Percentiles rank a stretch among this genome's conserved stretches.
Conservation (phyloP, 2,329 filamentous ascomycete species). For the Aspergillus nomiae region DNA sequence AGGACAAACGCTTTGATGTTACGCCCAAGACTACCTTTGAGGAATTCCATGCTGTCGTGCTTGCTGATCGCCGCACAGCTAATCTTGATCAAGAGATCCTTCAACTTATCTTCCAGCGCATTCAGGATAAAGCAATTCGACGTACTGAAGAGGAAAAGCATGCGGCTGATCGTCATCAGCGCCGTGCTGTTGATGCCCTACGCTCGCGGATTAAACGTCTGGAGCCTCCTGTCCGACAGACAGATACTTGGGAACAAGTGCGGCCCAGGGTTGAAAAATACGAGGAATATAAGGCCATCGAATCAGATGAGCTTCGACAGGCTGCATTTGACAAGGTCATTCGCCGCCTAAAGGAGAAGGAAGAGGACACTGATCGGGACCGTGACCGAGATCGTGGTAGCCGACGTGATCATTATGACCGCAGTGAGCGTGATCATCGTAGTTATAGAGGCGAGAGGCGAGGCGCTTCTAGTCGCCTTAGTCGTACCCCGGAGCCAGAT, state of each 20-base stretch:
- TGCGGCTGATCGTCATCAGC: slow-evolving; percentile 79
- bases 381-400: slow-evolving; percentile 51
- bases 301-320: slow-evolving; percentile 78
- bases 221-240: slow-evolving; percentile 75
- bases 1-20: slow-evolving; percentile 92
- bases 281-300: slow-evolving; percentile 81
- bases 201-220: slow-evolving; percentile 86
- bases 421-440: slow-evolving; percentile 60
- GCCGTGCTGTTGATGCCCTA: slow-evolving; percentile 79
- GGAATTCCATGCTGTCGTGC: slow-evolving; percentile 81
- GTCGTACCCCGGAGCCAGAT: slow-evolving; percentile 88
- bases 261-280: slow-evolving; percentile 75
- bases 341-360: slow-evolving; percentile 85
- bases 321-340: slow-evolving; percentile 90
- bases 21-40: slow-evolving; percentile 83
- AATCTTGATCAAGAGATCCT: slow-evolving; percentile 80
- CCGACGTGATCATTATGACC: slow-evolving; percentile 57
- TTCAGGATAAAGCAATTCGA: slow-evolving; percentile 82
- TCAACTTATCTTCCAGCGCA: slow-evolving; percentile 79
- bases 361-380: slow-evolving; percentile 73
- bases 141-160: slow-evolving; percentile 82
- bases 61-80: slow-evolving; percentile 83
- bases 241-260: slow-evolving; percentile 88
- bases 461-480: slow-evolving; percentile 59
- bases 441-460: slow-evolving; percentile 43